Evolutionary conservation across 768 basidiomycete species (phyloP).

Genomic region (Naganishia randhawae): DNA sequence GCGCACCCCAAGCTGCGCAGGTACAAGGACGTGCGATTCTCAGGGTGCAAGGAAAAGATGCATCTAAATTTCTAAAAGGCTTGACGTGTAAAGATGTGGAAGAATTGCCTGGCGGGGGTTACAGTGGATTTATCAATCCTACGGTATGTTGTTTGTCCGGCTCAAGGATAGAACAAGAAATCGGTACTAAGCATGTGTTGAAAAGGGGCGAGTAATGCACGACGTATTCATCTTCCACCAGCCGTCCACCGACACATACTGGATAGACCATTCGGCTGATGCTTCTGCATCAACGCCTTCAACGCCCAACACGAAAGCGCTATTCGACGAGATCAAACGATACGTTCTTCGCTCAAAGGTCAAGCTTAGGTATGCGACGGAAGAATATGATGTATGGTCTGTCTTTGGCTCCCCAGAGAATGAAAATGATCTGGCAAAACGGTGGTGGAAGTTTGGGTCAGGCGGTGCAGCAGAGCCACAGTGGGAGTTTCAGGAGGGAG

Average conservation of each 20-base stretch:
- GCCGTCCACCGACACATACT: constrained; percentile 56
- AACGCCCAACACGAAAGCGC: constrained; percentile 49
- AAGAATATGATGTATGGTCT: constrained; percentile 75
- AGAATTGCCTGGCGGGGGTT: constrained; percentile 60
- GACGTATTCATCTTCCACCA: constrained; percentile 77
- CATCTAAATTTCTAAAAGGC: constrained; percentile 76
- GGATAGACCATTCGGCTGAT: constrained; percentile 55
- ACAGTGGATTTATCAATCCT: constrained; percentile 71
- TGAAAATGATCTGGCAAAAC: constrained; percentile 28
- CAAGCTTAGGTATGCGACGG: constrained; percentile 70
- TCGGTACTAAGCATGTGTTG: constrained; percentile 1
- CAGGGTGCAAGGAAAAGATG: constrained; percentile 74
- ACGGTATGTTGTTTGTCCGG: constrained; percentile 57
- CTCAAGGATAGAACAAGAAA: not conserved
- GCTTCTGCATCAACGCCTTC: constrained; percentile 27
- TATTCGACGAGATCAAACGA: constrained; percentile 71
- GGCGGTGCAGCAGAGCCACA: constrained; percentile 75
- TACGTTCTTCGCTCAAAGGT: constrained; percentile 87
- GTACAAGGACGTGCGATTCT: constrained; percentile 63
- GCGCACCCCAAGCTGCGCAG: constrained; percentile 14
- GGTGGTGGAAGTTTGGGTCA: constrained; percentile 59
- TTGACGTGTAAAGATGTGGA: constrained; percentile 58
- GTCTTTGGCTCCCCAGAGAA: constrained; percentile 47
- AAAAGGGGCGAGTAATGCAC: constrained; percentile 79
- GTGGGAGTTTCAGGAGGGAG: constrained; percentile 59